Conservation (phyloP, 306 rosid genomes). For the Cercis canadensis region DNA sequence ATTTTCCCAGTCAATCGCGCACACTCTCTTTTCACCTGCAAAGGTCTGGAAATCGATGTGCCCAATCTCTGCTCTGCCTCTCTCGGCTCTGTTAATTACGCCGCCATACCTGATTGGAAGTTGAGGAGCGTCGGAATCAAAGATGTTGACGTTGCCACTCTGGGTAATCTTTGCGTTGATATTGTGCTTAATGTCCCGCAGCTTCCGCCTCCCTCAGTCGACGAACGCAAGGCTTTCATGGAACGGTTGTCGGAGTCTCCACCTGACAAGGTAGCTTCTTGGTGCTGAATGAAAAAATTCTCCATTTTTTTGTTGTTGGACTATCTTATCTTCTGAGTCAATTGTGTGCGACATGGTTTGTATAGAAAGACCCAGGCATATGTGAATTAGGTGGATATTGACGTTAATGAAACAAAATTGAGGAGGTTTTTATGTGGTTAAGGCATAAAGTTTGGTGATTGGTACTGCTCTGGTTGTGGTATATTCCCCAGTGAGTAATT, state of each 20-base stretch:
- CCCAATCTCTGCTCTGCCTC: conserved; percentile 34
- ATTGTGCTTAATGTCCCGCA: conserved; percentile 85
- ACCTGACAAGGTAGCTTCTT: conserved; percentile 69
- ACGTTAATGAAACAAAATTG: neutral
- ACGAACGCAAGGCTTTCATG: conserved; percentile 76
- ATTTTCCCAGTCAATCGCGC: conserved; percentile 31
- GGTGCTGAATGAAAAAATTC: neutral
- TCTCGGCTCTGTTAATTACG: conserved; percentile 26
- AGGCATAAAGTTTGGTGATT: no score
- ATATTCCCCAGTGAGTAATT: no score
- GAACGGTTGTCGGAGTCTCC: conserved; percentile 76
- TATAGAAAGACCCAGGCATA: neutral
- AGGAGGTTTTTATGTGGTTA: no score
- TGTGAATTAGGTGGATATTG: neutral
- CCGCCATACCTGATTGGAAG: conserved; percentile 32
- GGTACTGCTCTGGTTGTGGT: no score
- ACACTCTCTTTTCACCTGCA: conserved; percentile 38
- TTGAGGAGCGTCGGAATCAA: conserved; percentile 46
- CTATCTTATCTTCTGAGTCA: no score
- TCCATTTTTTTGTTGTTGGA: neutral
- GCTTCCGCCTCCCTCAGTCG: conserved; percentile 64
- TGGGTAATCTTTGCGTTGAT: conserved; percentile 92
- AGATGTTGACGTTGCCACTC: conserved; percentile 74
- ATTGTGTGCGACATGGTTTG: no score
- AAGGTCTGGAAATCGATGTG: conserved; percentile 43